Conservation (phyloP, 1,284 basidiomycete species). For the Ceratobasidium sp. region DNA sequence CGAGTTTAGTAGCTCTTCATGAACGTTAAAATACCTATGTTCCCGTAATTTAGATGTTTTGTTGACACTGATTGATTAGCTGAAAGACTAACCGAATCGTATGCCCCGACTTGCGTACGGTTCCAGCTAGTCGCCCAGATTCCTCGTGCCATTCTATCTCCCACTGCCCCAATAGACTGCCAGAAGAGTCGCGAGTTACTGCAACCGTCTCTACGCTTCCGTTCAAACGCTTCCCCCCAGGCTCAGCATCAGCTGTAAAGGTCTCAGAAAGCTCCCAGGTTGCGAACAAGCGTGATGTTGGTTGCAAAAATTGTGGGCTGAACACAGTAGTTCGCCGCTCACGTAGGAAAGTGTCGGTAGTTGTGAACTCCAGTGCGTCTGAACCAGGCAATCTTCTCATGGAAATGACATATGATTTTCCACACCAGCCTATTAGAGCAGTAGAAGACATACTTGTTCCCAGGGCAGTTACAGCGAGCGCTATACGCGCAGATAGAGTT, state of each 20-base stretch:
- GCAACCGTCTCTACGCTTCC: constrained; percentile 75
- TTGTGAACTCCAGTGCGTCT: constrained; percentile 73
- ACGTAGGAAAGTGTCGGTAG: constrained; percentile 69
- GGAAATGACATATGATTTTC: constrained; percentile 62
- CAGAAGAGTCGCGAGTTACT: constrained; percentile 72
- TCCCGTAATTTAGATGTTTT: constrained; percentile 9
- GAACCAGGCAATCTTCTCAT: constrained; percentile 56
- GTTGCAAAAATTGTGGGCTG: constrained; percentile 75
- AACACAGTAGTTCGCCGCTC: constrained; percentile 75
- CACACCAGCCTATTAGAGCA: constrained; percentile 77
- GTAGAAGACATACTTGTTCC: constrained; percentile 78
- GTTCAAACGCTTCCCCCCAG: constrained; percentile 58
- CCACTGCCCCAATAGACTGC: constrained; percentile 77
- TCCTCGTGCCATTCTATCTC: constrained; percentile 67
- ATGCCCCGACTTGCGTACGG: constrained; percentile 67
- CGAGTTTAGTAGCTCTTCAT: constrained; percentile 72
- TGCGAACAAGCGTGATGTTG: constrained; percentile 77
- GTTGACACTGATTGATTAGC: constrained; percentile 47
- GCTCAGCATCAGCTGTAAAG: constrained; percentile 60
- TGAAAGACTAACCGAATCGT: constrained; percentile 63
- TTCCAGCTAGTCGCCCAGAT: constrained; percentile 60
- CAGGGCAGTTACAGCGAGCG: constrained; percentile 74
- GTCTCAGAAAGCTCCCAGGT: constrained; percentile 77
- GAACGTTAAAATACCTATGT: constrained; percentile 81
- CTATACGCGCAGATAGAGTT: constrained; percentile 73